phyloP scores from a whole-genome alignment of 2,329 filamentous ascomycete species.

The Incumbomyces lentus region DNA sequence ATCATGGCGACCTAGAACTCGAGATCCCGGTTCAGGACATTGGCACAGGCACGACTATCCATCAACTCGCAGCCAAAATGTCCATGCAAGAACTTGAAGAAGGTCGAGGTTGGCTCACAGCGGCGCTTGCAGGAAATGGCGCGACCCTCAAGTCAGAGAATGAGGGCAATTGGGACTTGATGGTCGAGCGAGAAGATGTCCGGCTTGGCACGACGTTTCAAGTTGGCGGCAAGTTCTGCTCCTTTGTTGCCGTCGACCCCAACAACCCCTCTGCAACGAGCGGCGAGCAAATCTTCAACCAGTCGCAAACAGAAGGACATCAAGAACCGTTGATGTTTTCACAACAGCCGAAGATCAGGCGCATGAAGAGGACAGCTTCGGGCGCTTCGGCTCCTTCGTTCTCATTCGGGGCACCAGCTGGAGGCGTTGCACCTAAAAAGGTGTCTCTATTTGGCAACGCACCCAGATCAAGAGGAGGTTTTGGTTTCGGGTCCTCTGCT shows the following conservation, averaged over 20 bases:
- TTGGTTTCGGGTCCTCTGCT: too few species aligned
- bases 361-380: not conserved
- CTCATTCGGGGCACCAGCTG: too few species aligned
- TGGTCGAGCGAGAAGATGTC: constrained; percentile 57
- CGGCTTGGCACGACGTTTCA: constrained; percentile 56
- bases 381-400: too few species aligned
- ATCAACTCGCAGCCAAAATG: constrained; percentile 61
- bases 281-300: not conserved
- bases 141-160: constrained; percentile 36
- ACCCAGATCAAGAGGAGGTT: too few species aligned
- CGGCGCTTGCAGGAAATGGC: constrained; percentile 39
- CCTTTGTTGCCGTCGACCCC: constrained; percentile 56
- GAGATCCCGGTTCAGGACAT: constrained; percentile 52
- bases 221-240: constrained; percentile 59
- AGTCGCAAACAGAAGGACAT: constrained; percentile 2
- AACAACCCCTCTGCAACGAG: not conserved
- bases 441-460: too few species aligned
- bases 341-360: not conserved
- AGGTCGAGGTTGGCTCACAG: constrained; percentile 54
- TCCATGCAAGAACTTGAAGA: constrained; percentile 60
- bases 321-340: not conserved
- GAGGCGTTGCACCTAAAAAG: too few species aligned
- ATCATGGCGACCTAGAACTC: constrained; percentile 50
- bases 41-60: constrained; percentile 45
- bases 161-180: constrained; percentile 43